Base-by-base conservation (phyloP, 2,329 filamentous ascomycete genomes). In the Metarhizium robertsii region DNA sequence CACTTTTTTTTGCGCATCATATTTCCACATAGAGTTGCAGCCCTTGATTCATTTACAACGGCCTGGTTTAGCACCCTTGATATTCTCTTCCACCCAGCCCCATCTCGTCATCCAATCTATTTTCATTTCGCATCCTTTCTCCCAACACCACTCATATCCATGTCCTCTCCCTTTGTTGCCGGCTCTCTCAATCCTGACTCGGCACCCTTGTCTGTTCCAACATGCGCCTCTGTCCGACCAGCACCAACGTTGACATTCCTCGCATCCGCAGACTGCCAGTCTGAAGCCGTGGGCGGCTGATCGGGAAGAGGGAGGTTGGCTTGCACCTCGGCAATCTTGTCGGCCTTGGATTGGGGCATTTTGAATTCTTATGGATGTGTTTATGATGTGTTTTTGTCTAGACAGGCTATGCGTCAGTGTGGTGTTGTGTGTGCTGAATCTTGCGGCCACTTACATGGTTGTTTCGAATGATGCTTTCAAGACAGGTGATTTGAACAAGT, bases 221-320 rank as follows among this genome's bases (percentile, higher is more conserved):
- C 71, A 58, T 79, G 76, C 53, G 74, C 79, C 42, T 56, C 48
- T 7, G 36, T 7, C 48, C 20, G 36, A 30, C 55, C 55, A 30
- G 51, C 46, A 4, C 86, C 86, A 50, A 88, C 83, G 66, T 89
- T 87, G 66, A 88, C 84, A 55, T 74, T 88, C 59, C 80, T 74
- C 36, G 78, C 78, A 64, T 92, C 87, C 52, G 80, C 76, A 0
- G 86, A 89, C 68, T 92, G 84, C 79, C 84, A 91, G 76, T 94
- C 88, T 5, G 87, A 87, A n/a, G 83, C 73, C n/a, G 72, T 74
- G 1, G 88, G 87, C 25, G 89, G 89, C 61, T 92, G 78, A 2
- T 92, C 88, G 18, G 89, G 90, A 52, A 92, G 81, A 53, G 88
- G 87, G 36, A 95, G 84, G 72, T 90, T 90, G 69, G 84, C 73